Percentiles rank a stretch among this genome's conserved stretches.
Evolutionary conservation across 2,329 filamentous ascomycete species (phyloP).

Genomic region (Ophiostoma himal-ulmi): DNA sequence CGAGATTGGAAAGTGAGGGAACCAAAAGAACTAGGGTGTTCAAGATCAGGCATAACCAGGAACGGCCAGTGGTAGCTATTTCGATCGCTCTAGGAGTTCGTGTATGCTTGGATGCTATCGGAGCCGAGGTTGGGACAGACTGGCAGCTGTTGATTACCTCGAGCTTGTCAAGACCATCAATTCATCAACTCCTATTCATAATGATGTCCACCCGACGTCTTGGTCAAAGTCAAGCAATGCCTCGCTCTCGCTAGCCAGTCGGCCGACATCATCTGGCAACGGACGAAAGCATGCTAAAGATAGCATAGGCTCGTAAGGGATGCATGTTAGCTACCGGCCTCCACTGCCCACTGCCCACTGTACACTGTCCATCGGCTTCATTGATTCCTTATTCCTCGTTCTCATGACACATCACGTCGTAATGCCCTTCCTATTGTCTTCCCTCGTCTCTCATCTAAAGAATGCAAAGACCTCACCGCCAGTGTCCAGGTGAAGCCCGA

Average conservation of each 20-base stretch:
- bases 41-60: no score
- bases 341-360: no score
- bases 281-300: neutral
- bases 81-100: no score
- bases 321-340: no score
- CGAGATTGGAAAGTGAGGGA: neutral
- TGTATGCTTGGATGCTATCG: no score
- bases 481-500: neutral
- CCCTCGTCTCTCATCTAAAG: neutral
- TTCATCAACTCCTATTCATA: no score
- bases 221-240: neutral
- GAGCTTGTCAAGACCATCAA: no score
- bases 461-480: no score
- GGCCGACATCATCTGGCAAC: neutral
- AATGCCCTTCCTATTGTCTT: neutral
- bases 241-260: neutral
- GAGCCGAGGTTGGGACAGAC: no score
- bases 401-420: neutral
- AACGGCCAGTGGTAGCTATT: no score
- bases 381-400: neutral
- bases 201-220: neutral
- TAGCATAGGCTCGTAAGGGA: neutral
- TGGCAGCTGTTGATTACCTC: no score
- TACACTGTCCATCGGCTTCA: neutral
- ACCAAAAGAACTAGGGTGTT: neutral